Conservation (phyloP, 2,329 filamentous ascomycete species). For the Pseudophaeomoniella oleicola region DNA sequence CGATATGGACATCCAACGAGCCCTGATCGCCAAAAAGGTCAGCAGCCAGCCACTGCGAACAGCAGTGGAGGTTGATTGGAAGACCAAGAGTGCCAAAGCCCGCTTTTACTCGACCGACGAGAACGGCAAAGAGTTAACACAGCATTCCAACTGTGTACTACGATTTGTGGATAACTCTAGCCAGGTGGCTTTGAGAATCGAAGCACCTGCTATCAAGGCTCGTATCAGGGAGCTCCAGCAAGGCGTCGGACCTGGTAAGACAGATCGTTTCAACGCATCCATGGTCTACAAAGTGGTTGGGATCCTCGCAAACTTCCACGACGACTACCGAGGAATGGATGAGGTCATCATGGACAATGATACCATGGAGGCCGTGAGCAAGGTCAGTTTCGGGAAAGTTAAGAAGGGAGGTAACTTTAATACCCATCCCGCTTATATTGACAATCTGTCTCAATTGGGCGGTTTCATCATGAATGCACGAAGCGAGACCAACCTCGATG, state of each 20-base stretch:
- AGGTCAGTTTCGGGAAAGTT: constrained; percentile 11
- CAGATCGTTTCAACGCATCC: constrained; percentile 9
- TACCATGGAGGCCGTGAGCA: constrained; percentile 16
- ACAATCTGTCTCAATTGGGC: constrained; percentile 19
- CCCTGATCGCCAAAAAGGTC: constrained; percentile 36
- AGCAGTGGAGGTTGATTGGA: constrained; percentile 7
- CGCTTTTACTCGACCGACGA: constrained; percentile 15
- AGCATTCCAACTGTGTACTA: not conserved
- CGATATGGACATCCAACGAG: constrained; percentile 23
- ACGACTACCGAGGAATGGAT: constrained; percentile 17
- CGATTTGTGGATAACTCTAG: not conserved
- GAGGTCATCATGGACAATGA: constrained; percentile 17
- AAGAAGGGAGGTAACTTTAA: constrained; percentile 10
- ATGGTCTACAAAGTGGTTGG: constrained; percentile 19
- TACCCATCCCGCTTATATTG: constrained; percentile 17
- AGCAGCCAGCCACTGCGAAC: constrained; percentile 9
- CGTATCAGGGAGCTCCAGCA: not conserved
- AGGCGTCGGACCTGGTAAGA: constrained; percentile 2
- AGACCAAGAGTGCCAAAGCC: constrained; percentile 6
- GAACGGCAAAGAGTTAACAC: constrained; percentile 13
- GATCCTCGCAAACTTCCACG: constrained; percentile 16
- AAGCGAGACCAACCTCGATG: not conserved
- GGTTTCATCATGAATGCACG: constrained; percentile 23
- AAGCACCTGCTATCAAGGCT: not conserved
- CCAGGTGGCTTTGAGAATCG: not conserved